Base-by-base conservation (phyloP, 1,284 basidiomycete genomes). In the Vanrija sp. region DNA sequence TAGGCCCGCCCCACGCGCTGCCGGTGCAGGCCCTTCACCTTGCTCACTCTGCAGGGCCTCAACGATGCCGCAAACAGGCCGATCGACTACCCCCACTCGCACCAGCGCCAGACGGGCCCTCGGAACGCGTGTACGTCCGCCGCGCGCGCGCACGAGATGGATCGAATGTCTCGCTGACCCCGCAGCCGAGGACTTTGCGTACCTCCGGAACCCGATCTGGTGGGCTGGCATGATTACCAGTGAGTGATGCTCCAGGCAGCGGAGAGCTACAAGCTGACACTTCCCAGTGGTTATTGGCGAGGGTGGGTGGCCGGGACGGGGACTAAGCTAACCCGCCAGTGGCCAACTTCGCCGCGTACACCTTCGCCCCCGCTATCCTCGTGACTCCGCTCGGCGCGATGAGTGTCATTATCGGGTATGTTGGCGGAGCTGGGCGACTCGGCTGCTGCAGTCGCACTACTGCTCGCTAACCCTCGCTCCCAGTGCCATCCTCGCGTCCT, bases 261-360 rank as follows among this genome's bases (percentile, higher is more conserved):
- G 5, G 3, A 23, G 49, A 14, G 44, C 34, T 6, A 12, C 19
- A 34, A 38, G 49, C 55, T 62, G 62, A 56, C 47, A 53, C 51
- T 6, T 56, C 43, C 5, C 67, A 94, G 92, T 96, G 83, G 81
- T 94, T 38, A 71, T 93, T 29, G 93, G 93, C 53, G 93, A 96
- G 87, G 78, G 91, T 93, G 38, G 52, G 49, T 43, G n/a, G 10
- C 28, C 50, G 38, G 16, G 10, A 14, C 38, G 26, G 38, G 23
- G 50, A 47, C 29, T 19, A 9, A 16, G 21, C 46, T 52, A 12
- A 40, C 12, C 15, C 6, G 18, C 12, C 67, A 96, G 94, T 96
- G 55, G 94, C 92, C 65, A 99, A 99, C 79, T 99, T 98, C 78
- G 92, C 95, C 7, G 96, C 96, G 5, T 98, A 98, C 76, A 91